These are phyloP conservation scores for Astrocystis sublimbata DNA, from an alignment of 495 filamentous ascomycete genomes.

Conservation along the genomic window DNA sequence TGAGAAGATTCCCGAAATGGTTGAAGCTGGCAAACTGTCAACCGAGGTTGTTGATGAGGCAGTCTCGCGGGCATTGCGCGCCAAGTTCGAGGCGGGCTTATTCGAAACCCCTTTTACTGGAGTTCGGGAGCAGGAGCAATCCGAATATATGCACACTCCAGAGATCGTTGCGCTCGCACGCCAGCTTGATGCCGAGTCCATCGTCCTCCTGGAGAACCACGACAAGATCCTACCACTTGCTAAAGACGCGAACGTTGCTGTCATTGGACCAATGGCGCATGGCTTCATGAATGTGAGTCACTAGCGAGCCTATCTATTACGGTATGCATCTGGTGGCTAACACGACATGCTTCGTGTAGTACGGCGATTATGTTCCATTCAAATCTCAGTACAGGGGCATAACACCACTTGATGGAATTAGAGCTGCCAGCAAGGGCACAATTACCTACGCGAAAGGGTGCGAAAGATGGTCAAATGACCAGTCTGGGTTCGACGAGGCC, in stretches of 20 bases:
- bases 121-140: constrained; percentile 52
- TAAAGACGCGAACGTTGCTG: constrained; percentile 61
- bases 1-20: constrained; percentile 62
- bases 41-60: constrained; percentile 61
- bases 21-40: constrained; percentile 58
- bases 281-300: constrained; percentile 65
- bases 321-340: constrained; percentile 10
- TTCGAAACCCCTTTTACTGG: constrained; percentile 67
- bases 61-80: constrained; percentile 59
- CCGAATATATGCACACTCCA: constrained; percentile 58
- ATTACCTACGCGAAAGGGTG: constrained; percentile 69
- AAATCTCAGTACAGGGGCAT: constrained; percentile 60
- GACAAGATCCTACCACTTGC: constrained; percentile 60
- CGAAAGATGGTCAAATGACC: constrained; percentile 69
- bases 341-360: constrained; percentile 36
- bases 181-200: constrained; percentile 64
- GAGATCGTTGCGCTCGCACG: constrained; percentile 58
- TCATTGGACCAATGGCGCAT: constrained; percentile 75
- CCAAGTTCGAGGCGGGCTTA: constrained; percentile 66
- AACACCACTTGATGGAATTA: constrained; percentile 67
- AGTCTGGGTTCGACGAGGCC: constrained; percentile 63
- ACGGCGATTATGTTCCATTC: constrained; percentile 69
- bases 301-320: neutral
- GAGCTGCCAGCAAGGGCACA: constrained; percentile 54
- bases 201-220: constrained; percentile 70